A percentile compares a stretch with the other conserved stretches of the same genome.
Conservation (phyloP, 176 grass and related monocot species). For the Pontederia crassipes region DNA sequence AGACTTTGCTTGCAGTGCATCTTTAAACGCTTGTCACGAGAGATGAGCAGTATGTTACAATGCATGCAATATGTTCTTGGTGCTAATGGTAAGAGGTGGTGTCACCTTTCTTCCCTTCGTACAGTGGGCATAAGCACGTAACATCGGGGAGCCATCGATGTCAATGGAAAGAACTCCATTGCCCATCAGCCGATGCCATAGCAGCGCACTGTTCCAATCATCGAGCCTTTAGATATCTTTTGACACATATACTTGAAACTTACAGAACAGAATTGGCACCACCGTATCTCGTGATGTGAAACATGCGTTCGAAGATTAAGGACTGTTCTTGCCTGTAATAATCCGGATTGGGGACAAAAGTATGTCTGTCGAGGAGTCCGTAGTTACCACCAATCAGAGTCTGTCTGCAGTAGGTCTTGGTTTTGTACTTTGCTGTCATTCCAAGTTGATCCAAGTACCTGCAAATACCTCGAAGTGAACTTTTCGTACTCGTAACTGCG, state of each 20-base stretch:
- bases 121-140: slow-evolving; percentile 68
- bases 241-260: background rate
- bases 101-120: too few species aligned
- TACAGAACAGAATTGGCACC: background rate
- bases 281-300: background rate
- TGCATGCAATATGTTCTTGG: too few species aligned
- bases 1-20: too few species aligned
- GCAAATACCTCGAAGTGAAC: background rate
- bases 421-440: slow-evolving; percentile 66
- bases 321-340: slow-evolving; percentile 47
- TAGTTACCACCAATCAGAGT: slow-evolving; percentile 73
- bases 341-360: slow-evolving; percentile 68
- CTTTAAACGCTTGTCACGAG: too few species aligned
- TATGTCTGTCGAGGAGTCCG: slow-evolving; percentile 50
- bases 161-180: slow-evolving; percentile 64
- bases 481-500: background rate
- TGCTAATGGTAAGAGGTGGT: background rate
- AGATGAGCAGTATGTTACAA: too few species aligned
- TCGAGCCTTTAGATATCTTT: background rate
- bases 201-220: slow-evolving; percentile 35
- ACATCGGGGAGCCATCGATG: slow-evolving; percentile 23
- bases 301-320: background rate
- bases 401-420: slow-evolving; percentile 66
- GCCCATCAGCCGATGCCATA: slow-evolving; percentile 75
- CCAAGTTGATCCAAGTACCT: slow-evolving; percentile 81